Evolutionary conservation across 208 protist species (phyloP).

Genomic region (Leishmania turanica): DNA sequence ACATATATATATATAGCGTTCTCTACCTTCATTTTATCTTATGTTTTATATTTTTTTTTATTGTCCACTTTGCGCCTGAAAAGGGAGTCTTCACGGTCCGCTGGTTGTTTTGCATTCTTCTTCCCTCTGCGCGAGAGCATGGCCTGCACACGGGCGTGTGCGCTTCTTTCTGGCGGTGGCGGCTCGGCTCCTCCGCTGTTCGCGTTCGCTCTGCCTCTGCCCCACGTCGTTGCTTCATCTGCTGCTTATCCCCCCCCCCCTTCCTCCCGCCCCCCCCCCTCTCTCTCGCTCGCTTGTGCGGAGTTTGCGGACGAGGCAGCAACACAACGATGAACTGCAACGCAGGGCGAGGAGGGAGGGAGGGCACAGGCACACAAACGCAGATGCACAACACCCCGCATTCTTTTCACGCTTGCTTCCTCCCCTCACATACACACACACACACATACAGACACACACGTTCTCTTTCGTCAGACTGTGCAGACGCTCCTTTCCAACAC

Average conservation of each 20-base stretch:
- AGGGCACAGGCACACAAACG: not conserved
- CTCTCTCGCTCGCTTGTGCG: not conserved
- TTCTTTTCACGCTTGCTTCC: not conserved
- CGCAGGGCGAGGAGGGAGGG: not conserved
- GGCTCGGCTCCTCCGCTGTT: not conserved
- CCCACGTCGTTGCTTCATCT: conserved; percentile 5
- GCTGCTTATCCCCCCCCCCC: too few species aligned
- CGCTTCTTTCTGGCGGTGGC: too few species aligned
- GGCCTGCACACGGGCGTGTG: too few species aligned
- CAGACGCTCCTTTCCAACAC: not conserved
- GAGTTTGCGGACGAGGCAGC: not conserved
- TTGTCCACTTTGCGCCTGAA: too few species aligned
- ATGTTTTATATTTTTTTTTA: too few species aligned
- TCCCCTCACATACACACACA: not conserved
- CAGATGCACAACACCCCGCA: not conserved
- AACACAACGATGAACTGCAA: too few species aligned
- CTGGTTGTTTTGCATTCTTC: too few species aligned
- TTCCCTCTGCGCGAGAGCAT: too few species aligned
- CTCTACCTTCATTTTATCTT: too few species aligned
- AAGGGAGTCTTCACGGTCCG: too few species aligned
- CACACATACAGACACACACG: not conserved
- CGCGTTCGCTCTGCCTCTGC: not conserved
- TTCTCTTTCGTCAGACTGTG: not conserved
- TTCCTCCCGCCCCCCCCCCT: not conserved
- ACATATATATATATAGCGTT: too few species aligned